Evolutionary conservation across 306 rosid genomes (phyloP).

Genomic region (Cucumis melo): DNA sequence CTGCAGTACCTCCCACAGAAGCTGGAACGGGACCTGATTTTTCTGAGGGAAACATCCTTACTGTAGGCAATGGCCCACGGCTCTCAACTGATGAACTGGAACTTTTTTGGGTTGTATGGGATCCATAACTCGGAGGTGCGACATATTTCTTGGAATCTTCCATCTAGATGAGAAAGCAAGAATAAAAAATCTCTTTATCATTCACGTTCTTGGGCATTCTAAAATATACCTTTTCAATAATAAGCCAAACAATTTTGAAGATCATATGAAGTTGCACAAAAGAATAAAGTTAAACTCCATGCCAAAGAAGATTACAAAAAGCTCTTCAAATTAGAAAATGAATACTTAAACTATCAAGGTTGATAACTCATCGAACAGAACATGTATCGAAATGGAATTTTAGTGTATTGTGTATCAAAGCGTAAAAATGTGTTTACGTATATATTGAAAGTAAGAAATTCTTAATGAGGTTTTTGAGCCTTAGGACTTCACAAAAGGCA

Average conservation of each 20-base stretch:
- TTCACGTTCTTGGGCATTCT: neutral
- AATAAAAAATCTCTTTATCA: neutral
- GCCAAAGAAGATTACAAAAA: neutral
- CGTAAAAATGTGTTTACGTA: too few relatives aligned
- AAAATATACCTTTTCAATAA: neutral
- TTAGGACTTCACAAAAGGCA: too few relatives aligned
- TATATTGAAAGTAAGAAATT: too few relatives aligned
- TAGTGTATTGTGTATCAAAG: too few relatives aligned
- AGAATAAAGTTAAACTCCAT: neutral
- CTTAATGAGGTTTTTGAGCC: too few relatives aligned
- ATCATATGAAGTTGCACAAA: neutral
- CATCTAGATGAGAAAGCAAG: slow-evolving; percentile 36
- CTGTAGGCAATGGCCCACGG: slow-evolving; percentile 37
- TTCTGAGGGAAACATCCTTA: slow-evolving; percentile 37
- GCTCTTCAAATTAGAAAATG: neutral
- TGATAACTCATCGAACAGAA: too few relatives aligned
- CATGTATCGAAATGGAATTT: too few relatives aligned
- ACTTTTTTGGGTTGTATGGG: slow-evolving; percentile 52
- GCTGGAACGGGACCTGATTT: slow-evolving; percentile 29
- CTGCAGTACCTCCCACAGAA: slow-evolving; percentile 28
- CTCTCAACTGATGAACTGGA: slow-evolving; percentile 34
- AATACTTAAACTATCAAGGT: neutral
- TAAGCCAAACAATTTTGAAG: neutral
- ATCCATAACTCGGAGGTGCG: slow-evolving; percentile 38
- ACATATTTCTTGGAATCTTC: slow-evolving; percentile 73